Conservation (phyloP, 805 yeast species). For the Nakazawaea molendinolei region DNA sequence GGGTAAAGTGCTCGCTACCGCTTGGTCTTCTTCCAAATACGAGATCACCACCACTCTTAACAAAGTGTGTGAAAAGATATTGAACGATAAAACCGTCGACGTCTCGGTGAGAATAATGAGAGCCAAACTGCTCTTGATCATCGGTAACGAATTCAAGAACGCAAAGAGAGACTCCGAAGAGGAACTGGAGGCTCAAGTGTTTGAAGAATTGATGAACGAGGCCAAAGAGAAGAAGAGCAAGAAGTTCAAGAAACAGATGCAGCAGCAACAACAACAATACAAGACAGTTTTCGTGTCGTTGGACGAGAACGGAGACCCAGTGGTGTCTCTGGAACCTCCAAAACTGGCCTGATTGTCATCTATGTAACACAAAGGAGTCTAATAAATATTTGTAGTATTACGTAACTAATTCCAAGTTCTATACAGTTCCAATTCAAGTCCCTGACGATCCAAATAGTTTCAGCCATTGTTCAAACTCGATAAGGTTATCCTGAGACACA, state of each 20-base stretch:
- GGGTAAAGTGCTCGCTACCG: constrained; percentile 78
- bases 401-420: no score
- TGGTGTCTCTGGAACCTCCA: background rate
- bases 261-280: constrained; percentile 7
- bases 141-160: constrained; percentile 57
- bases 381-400: no score
- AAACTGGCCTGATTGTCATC: background rate
- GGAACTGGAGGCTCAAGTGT: constrained; percentile 70
- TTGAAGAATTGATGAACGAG: constrained; percentile 49
- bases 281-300: constrained; percentile 5
- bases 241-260: constrained; percentile 20
- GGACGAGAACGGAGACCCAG: constrained; percentile 10
- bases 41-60: constrained; percentile 71
- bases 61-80: constrained; percentile 59
- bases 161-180: constrained; percentile 61
- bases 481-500: constrained; percentile 76
- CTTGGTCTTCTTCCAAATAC: constrained; percentile 78
- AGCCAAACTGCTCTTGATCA: constrained; percentile 53
- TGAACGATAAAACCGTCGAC: constrained; percentile 50
- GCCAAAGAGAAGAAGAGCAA: constrained; percentile 22
- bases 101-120: constrained; percentile 43
- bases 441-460: constrained; percentile 81
- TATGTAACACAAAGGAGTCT: background rate
- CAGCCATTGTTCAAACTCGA: constrained; percentile 87
- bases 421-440: no score